phyloP scores from a whole-genome alignment of 1,284 basidiomycete genomes.

The Tetrapyrgos nigripes region DNA sequence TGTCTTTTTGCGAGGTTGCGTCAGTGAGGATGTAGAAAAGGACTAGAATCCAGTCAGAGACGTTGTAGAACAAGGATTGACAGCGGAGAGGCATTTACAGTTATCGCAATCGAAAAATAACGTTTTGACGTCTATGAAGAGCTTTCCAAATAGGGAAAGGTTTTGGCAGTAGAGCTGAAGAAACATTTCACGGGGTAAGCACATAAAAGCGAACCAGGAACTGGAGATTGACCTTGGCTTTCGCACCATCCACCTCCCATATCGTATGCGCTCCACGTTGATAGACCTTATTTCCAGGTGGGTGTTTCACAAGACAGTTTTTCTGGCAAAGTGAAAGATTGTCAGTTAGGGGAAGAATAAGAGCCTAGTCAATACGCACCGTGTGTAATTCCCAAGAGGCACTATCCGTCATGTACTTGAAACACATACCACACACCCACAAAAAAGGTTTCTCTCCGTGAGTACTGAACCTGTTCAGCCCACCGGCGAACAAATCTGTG shows the following conservation, averaged over 20 bases:
- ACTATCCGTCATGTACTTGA: constrained; percentile 93
- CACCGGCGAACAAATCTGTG: constrained; percentile 71
- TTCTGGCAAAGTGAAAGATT: constrained; percentile 51
- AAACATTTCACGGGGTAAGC: constrained; percentile 14
- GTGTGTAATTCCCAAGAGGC: constrained; percentile 76
- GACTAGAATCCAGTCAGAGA: constrained; percentile 80
- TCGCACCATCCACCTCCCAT: constrained; percentile 94
- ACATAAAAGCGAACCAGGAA: constrained; percentile 1
- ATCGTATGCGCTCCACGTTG: constrained; percentile 90
- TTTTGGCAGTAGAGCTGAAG: constrained; percentile 93
- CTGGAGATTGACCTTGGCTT: constrained; percentile 68
- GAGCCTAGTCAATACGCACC: constrained; percentile 49
- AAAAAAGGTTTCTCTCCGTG: constrained; percentile 59
- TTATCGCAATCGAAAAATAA: constrained; percentile 93
- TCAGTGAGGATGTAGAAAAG: constrained; percentile 95
- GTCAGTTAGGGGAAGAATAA: constrained; percentile 14
- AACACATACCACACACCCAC: constrained; percentile 93
- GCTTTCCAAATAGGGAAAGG: constrained; percentile 93
- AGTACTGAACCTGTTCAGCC: constrained; percentile 58
- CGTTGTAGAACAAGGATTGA: constrained; percentile 39
- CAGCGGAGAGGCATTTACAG: constrained; percentile 52
- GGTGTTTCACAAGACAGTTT: constrained; percentile 74
- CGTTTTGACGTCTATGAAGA: constrained; percentile 99
- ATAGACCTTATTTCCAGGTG: constrained; percentile 92
- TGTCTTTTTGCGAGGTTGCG: constrained; percentile 76